phyloP scores from a whole-genome alignment of 2,329 filamentous ascomycete species.

The Raffaelea ambrosiae region DNA sequence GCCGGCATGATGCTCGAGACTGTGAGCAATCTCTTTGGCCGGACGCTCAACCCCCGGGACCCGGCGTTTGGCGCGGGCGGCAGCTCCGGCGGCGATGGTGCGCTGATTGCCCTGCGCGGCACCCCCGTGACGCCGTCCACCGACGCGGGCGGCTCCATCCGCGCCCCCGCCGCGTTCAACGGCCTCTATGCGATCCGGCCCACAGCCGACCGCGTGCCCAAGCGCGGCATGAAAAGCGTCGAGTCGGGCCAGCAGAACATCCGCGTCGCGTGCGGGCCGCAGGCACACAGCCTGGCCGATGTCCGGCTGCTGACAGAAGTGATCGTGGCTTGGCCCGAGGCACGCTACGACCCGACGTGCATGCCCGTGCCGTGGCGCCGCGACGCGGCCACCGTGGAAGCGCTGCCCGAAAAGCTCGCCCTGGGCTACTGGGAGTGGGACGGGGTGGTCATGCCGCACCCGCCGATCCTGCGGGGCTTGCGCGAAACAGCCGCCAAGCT shows the following conservation, averaged over 20 bases:
- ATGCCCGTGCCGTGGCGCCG: constrained; percentile 49
- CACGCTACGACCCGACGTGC: constrained; percentile 58
- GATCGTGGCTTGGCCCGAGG: constrained; percentile 44
- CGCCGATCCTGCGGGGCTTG: constrained; percentile 48
- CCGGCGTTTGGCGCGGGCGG: constrained; percentile 22
- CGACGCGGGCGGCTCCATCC: constrained; percentile 18
- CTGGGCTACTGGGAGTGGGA: constrained; percentile 6
- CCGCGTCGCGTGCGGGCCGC: constrained; percentile 53
- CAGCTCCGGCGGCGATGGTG: constrained; percentile 27
- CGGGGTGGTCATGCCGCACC: constrained; percentile 42
- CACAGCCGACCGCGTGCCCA: constrained; percentile 37
- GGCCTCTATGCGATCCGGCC: constrained; percentile 20
- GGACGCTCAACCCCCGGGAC: constrained; percentile 24
- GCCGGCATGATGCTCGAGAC: constrained; percentile 19
- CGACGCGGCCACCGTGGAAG: neutral
- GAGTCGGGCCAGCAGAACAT: neutral
- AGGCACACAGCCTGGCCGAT: constrained; percentile 46
- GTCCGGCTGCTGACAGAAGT: constrained; percentile 44
- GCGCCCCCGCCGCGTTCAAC: constrained; percentile 22
- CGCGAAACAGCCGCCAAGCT: constrained; percentile 34
- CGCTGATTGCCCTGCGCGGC: constrained; percentile 22
- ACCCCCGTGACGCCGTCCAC: constrained; percentile 10
- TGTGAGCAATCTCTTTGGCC: constrained; percentile 24
- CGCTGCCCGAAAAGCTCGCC: neutral
- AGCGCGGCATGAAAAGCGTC: constrained; percentile 38